Evolutionary conservation across 352 stramenopile genomes (phyloP).

Genomic region (Phytopythium kandeliae): DNA sequence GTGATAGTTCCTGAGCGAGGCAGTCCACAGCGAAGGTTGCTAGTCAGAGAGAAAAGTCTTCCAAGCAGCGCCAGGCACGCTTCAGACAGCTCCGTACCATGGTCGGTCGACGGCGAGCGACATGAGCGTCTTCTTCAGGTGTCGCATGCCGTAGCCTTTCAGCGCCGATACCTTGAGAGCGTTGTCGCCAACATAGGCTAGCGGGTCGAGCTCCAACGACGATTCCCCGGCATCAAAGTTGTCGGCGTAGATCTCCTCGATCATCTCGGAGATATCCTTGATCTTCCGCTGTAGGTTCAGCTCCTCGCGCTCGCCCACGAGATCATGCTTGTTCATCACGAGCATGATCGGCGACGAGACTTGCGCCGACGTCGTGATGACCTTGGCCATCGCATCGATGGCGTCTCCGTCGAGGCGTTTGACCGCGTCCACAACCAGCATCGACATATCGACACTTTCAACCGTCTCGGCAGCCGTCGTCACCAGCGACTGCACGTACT

Average conservation of each 20-base stretch:
- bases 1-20: constrained; percentile 53
- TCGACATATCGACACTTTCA: constrained; percentile 78
- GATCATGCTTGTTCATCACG: constrained; percentile 84
- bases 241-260: constrained; percentile 66
- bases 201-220: constrained; percentile 51
- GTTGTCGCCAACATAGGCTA: constrained; percentile 70
- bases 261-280: constrained; percentile 76
- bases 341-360: constrained; percentile 76
- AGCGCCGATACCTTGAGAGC: constrained; percentile 72
- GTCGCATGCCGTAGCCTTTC: constrained; percentile 63
- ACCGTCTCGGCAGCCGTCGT: constrained; percentile 74
- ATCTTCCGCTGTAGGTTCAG: constrained; percentile 58
- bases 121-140: constrained; percentile 60
- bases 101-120: constrained; percentile 61
- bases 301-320: constrained; percentile 49
- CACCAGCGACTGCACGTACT: constrained; percentile 77
- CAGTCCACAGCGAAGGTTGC: no score
- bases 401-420: constrained; percentile 77
- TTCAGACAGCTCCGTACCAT: constrained; percentile 32
- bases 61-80: no score
- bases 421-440: constrained; percentile 80
- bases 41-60: no score
- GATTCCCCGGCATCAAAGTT: constrained; percentile 54
- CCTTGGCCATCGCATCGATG: constrained; percentile 73
- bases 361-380: constrained; percentile 71